Evolutionary conservation across 345 rosid species (phyloP).

Genomic region (Aethionema arabicum): DNA sequence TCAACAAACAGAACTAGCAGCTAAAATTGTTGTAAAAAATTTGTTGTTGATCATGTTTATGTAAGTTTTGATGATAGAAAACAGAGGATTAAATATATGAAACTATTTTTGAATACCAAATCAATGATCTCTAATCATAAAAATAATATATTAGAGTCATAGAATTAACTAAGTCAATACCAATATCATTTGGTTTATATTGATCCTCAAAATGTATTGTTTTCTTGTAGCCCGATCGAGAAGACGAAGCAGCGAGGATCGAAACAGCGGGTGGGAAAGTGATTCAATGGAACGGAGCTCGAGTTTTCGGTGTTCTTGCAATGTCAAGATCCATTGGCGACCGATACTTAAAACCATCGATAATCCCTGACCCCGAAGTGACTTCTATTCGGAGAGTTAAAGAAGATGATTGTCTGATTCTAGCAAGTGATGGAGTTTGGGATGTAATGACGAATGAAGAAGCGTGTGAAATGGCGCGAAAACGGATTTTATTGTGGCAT

Average conservation of each 20-base stretch:
- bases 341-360: conserved; percentile 68
- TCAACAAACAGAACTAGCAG: too few relatives aligned
- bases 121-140: too few relatives aligned
- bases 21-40: too few relatives aligned
- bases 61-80: too few relatives aligned
- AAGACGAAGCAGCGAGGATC: conserved; percentile 71
- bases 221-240: conserved; percentile 65
- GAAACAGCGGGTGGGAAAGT: conserved; percentile 81
- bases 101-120: too few relatives aligned
- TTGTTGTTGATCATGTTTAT: too few relatives aligned
- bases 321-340: conserved; percentile 91
- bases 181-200: background rate
- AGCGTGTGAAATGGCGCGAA: conserved; percentile 64
- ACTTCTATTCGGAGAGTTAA: conserved; percentile 47
- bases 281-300: conserved; percentile 73
- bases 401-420: conserved; percentile 71
- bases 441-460: conserved; percentile 70
- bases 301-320: conserved; percentile 82
- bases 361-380: conserved; percentile 78
- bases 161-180: too few relatives aligned
- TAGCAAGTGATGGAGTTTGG: conserved; percentile 87
- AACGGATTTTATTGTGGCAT: conserved; percentile 67
- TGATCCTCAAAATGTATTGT: background rate
- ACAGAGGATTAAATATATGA: too few relatives aligned
- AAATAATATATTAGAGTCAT: too few relatives aligned